Percentiles rank a stretch among this genome's conserved stretches.
phyloP scores from a whole-genome alignment of 1,284 basidiomycete species.

The Cystobasidiaceae sp. region DNA sequence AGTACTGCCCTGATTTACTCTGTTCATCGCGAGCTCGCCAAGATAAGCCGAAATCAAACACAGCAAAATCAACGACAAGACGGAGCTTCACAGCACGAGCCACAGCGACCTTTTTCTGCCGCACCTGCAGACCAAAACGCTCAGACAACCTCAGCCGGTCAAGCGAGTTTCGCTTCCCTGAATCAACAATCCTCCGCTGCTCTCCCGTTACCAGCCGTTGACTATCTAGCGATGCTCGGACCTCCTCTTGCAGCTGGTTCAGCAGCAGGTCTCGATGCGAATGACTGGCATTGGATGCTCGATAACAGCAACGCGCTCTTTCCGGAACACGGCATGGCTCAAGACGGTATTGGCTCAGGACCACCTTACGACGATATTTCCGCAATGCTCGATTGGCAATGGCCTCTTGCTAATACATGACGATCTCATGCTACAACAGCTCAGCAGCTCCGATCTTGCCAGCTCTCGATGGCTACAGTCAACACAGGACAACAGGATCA shows the following conservation, averaged over 20 bases:
- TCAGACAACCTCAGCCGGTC: not conserved
- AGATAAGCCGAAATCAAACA: not conserved
- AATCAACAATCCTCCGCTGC: not conserved
- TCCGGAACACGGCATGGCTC: not conserved
- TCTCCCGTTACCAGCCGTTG: not conserved
- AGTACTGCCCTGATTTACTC: not conserved
- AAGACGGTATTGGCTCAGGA: not conserved
- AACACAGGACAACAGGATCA: no score
- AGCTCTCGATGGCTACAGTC: no score
- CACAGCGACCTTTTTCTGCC: no score
- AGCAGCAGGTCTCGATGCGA: not conserved
- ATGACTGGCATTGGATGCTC: not conserved
- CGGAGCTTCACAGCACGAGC: no score
- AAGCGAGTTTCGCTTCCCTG: not conserved
- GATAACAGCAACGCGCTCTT: not conserved
- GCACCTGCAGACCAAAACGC: not conserved
- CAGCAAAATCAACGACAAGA: no score
- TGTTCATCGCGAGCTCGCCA: not conserved
- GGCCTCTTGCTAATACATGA: slow-evolving; percentile 52
- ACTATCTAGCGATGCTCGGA: not conserved
- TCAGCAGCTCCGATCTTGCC: slow-evolving; percentile 45
- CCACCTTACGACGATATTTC: not conserved
- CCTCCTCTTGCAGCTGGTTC: not conserved
- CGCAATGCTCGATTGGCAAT: slow-evolving; percentile 48
- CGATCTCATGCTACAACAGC: slow-evolving; percentile 54